These are phyloP conservation scores for Lachnellula hyalina DNA, from an alignment of 2,329 filamentous ascomycete species.

Conservation along the genomic window DNA sequence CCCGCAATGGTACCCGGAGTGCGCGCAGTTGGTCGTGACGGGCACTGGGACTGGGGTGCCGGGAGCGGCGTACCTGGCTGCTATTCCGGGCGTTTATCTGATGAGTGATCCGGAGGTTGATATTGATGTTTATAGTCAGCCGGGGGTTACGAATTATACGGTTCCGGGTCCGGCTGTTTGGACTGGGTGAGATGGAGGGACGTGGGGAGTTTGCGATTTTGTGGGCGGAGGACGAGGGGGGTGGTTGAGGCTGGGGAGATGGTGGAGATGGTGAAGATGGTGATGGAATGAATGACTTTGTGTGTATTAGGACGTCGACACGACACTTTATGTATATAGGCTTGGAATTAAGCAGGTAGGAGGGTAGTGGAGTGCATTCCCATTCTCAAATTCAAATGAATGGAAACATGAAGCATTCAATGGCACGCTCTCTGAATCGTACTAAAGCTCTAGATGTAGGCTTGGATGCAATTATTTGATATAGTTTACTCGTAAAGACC, in stretches of 20 bases:
- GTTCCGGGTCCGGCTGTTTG: neutral
- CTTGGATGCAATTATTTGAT: too few relatives aligned
- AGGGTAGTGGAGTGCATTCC: too few relatives aligned
- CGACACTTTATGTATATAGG: too few relatives aligned
- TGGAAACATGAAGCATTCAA: too few relatives aligned
- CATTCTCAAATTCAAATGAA: too few relatives aligned
- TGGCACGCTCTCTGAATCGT: too few relatives aligned
- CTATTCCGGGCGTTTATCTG: neutral
- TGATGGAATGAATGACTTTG: too few relatives aligned
- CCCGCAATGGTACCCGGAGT: constrained; percentile 46
- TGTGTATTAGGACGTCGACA: too few relatives aligned
- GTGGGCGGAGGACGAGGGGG: neutral
- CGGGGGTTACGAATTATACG: neutral
- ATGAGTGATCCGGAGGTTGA: neutral
- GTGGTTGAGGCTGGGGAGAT: too few relatives aligned
- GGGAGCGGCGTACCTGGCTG: constrained; percentile 23
- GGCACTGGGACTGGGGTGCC: constrained; percentile 37
- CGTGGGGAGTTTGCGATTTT: neutral
- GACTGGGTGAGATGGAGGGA: neutral
- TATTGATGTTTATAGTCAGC: neutral
- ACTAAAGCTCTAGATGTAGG: too few relatives aligned
- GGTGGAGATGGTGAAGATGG: too few relatives aligned
- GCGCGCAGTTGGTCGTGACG: constrained; percentile 43
- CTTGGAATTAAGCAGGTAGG: neutral
- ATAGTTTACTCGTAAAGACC: too few relatives aligned